phyloP scores from a whole-genome alignment of 805 yeast genomes.

The Candida nanaspora region DNA sequence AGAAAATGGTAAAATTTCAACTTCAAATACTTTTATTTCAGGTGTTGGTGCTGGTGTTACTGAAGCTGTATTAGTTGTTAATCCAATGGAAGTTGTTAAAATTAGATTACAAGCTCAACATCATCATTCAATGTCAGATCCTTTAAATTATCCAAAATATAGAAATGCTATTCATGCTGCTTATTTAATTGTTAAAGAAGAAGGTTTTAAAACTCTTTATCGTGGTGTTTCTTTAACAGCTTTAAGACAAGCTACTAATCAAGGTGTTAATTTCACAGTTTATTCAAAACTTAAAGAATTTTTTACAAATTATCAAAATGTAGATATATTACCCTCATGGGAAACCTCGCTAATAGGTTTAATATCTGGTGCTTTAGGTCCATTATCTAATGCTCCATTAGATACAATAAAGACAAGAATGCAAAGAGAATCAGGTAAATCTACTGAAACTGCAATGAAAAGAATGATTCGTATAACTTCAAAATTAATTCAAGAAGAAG shows the following conservation, averaged over 20 bases:
- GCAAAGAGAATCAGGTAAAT: constrained; percentile 76
- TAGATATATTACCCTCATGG: constrained; percentile 74
- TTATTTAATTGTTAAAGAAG: constrained; percentile 77
- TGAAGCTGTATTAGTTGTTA: constrained; percentile 90
- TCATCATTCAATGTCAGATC: constrained; percentile 84
- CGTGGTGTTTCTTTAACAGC: constrained; percentile 95
- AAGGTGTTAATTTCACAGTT: constrained; percentile 96
- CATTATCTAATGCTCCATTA: constrained; percentile 93
- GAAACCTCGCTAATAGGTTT: constrained; percentile 91
- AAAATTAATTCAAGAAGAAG: constrained; percentile 83
- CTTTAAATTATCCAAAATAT: constrained; percentile 71
- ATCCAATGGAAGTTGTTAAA: constrained; percentile 96
- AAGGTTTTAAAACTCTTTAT: constrained; percentile 82
- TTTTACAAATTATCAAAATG: constrained; percentile 54
- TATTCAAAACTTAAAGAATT: constrained; percentile 76
- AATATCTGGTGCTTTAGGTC: constrained; percentile 94
- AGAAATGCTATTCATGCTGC: constrained; percentile 91
- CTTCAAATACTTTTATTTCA: constrained; percentile 74
- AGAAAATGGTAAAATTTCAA: constrained; percentile 57
- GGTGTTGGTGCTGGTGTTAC: constrained; percentile 98
- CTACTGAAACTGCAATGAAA: constrained; percentile 59
- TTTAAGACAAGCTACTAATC: constrained; percentile 96
- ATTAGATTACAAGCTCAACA: constrained; percentile 95
- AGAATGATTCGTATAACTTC: constrained; percentile 76
- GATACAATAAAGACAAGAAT: constrained; percentile 96